phyloP scores from a whole-genome alignment of 345 rosid species.

The Adansonia digitata region DNA sequence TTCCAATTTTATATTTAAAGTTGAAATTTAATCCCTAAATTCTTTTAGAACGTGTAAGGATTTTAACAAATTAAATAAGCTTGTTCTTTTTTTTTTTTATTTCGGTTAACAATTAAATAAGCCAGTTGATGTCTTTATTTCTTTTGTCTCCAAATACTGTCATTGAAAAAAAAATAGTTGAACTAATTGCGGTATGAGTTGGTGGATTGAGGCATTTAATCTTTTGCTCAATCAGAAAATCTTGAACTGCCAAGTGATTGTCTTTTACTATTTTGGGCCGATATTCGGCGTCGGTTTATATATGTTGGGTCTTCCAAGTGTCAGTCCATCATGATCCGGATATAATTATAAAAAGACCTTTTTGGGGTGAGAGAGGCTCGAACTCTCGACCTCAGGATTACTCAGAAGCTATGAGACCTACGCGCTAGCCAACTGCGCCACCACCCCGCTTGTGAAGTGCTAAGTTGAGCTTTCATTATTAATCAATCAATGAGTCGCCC shows the following conservation, averaged over 20 bases:
- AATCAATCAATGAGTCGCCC: too few relatives aligned
- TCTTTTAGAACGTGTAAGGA: too few relatives aligned
- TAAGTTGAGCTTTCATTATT: too few relatives aligned
- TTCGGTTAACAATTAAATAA: neutral
- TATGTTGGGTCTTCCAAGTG: neutral
- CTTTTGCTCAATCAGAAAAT: too few relatives aligned
- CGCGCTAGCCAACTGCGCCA: conserved; percentile 99
- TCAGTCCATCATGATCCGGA: neutral
- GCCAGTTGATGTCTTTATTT: neutral
- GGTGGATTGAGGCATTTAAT: too few relatives aligned
- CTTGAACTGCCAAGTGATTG: too few relatives aligned
- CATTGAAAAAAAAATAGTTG: too few relatives aligned
- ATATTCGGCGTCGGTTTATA: neutral
- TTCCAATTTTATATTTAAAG: neutral
- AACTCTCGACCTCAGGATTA: conserved; percentile 94
- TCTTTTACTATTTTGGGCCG: too few relatives aligned
- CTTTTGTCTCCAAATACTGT: too few relatives aligned
- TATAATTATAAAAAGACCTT: neutral
- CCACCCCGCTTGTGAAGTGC: conserved; percentile 49
- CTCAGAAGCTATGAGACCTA: conserved; percentile 89
- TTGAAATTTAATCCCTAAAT: neutral
- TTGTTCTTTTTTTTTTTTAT: neutral
- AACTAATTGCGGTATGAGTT: too few relatives aligned
- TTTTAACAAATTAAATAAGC: neutral
- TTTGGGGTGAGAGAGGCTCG: conserved; percentile 91